Base-by-base conservation (phyloP, 148 eudicot genomes). In the Rhododendron vialii region DNA sequence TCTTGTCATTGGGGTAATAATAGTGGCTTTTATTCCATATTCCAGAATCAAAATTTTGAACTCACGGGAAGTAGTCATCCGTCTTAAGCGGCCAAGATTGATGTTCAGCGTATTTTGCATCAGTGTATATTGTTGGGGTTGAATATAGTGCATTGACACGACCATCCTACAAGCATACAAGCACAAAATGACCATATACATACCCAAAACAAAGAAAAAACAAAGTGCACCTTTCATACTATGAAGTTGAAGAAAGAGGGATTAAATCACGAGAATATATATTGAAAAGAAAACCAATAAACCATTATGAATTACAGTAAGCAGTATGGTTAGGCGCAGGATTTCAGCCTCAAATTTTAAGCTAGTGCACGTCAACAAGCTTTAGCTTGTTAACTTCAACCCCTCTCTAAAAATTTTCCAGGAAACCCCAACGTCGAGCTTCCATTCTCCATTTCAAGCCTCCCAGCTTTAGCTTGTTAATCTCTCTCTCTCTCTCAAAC, bases 111-210 rank as follows among this genome's bases (percentile, higher is more conserved):
- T 92, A 83, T 89, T 97, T 97, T 85, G 98, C 98, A 91, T 97
- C 99, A 35, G 98, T 94, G 87, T 97, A 97, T 51, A 97, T 88
- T 50, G 98, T 91, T 63, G 99, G 96, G 65, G 98, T 94, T 35
- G 99, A 97, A 91, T 97, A 97, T 30, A 97, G 89, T 81, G 95
- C 99, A 93, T 97, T 97, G 83, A 97, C 96, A 85, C 99, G 95
- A 28, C 98, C 98, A 94, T 97, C 99, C 99, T 97, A 82, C 82
- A 90, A 86, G 76, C 57, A 50, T 35, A 59, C 14, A 82, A 41
- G 75, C 84, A 81, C 61, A 17, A n/a, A 80, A 74, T 22, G 35
- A 22, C 38, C 74, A 33, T 0, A 55, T 61, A 5, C 20, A 45
- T 33, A 78, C 4, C 38, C 76, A 11, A 26, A 67, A 61, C 69